Evolutionary conservation across 345 rosid genomes (phyloP).

Genomic region (Raphanus raphanistrum): DNA sequence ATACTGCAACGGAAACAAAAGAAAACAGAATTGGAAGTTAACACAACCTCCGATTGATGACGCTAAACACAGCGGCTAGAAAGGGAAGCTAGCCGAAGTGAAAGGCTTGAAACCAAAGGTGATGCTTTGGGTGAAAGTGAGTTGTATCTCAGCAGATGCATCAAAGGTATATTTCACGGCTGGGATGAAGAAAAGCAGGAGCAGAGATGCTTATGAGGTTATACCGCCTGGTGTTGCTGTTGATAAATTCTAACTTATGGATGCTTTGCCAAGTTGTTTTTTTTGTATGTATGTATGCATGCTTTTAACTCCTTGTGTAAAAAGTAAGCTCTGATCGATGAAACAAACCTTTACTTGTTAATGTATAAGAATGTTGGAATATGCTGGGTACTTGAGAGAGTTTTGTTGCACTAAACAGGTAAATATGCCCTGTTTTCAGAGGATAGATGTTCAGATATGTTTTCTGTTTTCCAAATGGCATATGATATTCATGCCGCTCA

Average conservation of each 20-base stretch:
- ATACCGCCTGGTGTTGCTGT: conserved; percentile 64
- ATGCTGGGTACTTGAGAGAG: no score
- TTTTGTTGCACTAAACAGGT: no score
- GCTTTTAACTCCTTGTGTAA: conserved; percentile 1
- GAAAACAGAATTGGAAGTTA: no score
- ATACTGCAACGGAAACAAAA: no score
- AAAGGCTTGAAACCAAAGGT: conserved; percentile 92
- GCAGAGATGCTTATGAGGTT: conserved; percentile 78
- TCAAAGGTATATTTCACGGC: conserved; percentile 78
- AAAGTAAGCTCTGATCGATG: not conserved
- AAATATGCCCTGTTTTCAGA: not conserved
- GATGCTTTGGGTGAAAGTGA: conserved; percentile 87
- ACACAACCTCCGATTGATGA: no score
- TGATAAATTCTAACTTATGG: conserved; percentile 63
- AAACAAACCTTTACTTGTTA: not conserved
- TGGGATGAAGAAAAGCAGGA: conserved; percentile 76
- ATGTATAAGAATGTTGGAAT: no score
- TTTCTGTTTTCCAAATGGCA: conserved; percentile 17
- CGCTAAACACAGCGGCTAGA: conserved; percentile 26
- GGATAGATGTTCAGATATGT: conserved; percentile 10
- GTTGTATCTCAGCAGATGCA: conserved; percentile 60
- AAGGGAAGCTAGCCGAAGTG: conserved; percentile 77
- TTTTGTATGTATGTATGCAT: not conserved
- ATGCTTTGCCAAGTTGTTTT: not conserved
- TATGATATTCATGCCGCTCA: conserved; percentile 3